Base-by-base conservation (phyloP, 306 rosid species). In the Fragaria ananassa region DNA sequence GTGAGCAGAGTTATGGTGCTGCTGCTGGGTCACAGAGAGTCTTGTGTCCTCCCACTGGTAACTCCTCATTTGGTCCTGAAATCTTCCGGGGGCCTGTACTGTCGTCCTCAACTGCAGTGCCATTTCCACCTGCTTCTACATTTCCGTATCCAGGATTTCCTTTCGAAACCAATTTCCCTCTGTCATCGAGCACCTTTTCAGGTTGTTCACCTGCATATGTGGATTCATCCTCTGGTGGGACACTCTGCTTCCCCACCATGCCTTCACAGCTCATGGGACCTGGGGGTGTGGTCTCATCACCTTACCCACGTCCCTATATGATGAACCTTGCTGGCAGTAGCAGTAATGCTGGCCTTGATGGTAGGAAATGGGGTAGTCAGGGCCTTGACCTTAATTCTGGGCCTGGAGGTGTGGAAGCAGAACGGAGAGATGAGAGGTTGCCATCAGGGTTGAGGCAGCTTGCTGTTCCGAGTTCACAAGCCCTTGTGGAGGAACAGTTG, bases 341-440 rank as follows among this genome's bases (percentile, higher is more conserved):
- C 62, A 88, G 91, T 76, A 90, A 87, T 58, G 80, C 81, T 76
- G 89, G 86, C 25, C 89, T 91, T 46, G 97, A 92, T 75, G 85
- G 82, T 80, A 83, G 97, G 80, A 92, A 91, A 83, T 95, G 99
- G 99, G 97, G 92, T 70, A 86, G 91, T 76, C 97, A 85, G 75
- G 91, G 92, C 80, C 81, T 95, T 58, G 99, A 95, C 87, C 97
- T 95, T 42, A 95, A 95, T 83, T 81, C 97, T 1, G 97, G 99
- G 76, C 99, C 96, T 70, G 93, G 89, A 64, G 83, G 84, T 42
- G 3, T 83, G 29, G 97, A 89, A 75, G 18, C 76, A 18, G 97
- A 92, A 51, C 76, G 91, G 56, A 88, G 94, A 77, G 97, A 92
- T 54, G 97, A 92, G 60, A 89, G 91, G 76, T 79, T 89, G 66